A percentile compares a stretch with the other conserved stretches of the same genome.
These are phyloP conservation scores for Ogataea nitratoaversa DNA, from an alignment of 805 yeast genomes.

Conservation along the genomic window DNA sequence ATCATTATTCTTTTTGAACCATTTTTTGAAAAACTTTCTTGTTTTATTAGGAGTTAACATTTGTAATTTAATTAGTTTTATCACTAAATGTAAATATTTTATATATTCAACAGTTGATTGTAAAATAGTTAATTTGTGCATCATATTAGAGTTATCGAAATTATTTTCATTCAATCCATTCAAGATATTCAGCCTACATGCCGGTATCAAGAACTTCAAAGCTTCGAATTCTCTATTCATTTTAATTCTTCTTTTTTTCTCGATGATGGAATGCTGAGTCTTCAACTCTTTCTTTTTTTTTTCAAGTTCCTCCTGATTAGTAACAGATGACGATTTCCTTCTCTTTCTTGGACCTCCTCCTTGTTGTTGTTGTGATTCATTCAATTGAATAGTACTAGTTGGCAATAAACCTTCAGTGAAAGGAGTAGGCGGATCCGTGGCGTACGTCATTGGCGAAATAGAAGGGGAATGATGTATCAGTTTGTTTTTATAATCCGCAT, in stretches of 20 bases:
- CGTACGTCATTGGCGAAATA: conserved; percentile 29
- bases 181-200: conserved; percentile 53
- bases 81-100: conserved; percentile 58
- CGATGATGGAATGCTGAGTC: conserved; percentile 71
- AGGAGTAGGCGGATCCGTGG: conserved; percentile 20
- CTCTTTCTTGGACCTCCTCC: conserved; percentile 15
- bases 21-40: conserved; percentile 21
- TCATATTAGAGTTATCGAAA: conserved; percentile 33
- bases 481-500: conserved; percentile 23
- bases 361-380: background rate
- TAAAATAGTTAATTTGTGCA: conserved; percentile 76
- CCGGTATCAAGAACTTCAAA: conserved; percentile 70
- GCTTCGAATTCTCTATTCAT: conserved; percentile 84
- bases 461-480: conserved; percentile 29
- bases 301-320: conserved; percentile 31
- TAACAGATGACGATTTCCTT: conserved; percentile 26
- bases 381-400: conserved; percentile 2
- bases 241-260: conserved; percentile 70
- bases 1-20: conserved; percentile 33
- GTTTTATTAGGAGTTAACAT: conserved; percentile 28
- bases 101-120: conserved; percentile 84
- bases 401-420: conserved; percentile 1
- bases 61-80: conserved; percentile 47
- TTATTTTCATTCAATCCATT: conserved; percentile 24
- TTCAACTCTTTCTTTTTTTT: conserved; percentile 45